Base-by-base conservation (phyloP, 1,284 basidiomycete genomes). In the Coriolopsis trogii region DNA sequence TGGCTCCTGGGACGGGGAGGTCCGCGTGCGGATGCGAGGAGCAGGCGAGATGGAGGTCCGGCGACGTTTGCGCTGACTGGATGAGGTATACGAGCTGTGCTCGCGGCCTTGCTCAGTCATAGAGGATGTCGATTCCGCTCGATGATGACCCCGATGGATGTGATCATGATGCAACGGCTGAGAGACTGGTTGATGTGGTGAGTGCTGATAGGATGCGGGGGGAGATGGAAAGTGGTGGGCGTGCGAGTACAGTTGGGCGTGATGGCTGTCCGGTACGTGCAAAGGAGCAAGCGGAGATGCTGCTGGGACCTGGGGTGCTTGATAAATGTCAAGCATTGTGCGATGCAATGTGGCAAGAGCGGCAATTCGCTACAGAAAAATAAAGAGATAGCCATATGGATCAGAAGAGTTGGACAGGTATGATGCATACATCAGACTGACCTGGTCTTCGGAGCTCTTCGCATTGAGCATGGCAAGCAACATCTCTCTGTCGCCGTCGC, bases 401-500 rank as follows among this genome's bases (percentile, higher is more conserved):
- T 48, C 40, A 49, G 39, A 37, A 50, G 51, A 37, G 23, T 24
- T 20, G 23, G 41, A 46, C 42, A 49, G 39, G 48, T 24, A 41
- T 37, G 21, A n/a, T 47, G 40, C 49, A 46, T 34, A 33, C 40
- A 47, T 23, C 23, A 31, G 33, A 41, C 77, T 49, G 39, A 86
- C 86, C 81, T 94, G 89, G 68, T 95, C 93, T 68, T 95, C 93
- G 21, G 92, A 86, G 54, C 85, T 82, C 74, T 95, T 95, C 67
- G 93, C 92, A 57, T 87, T 91, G 46, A 95, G 76, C 79, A 95
- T 90, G 60, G 90, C 84, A 41, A 95, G 78, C 23, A 95, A 77
- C 82, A 94, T 87, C 49, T 94, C 91, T 33, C 92, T 80, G 77
- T 95, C 93, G 41, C 91, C 93, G 59, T 94, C 90, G 51, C 93